Evolutionary conservation across 768 basidiomycete genomes (phyloP).

Genomic region (Mycena polygramma): DNA sequence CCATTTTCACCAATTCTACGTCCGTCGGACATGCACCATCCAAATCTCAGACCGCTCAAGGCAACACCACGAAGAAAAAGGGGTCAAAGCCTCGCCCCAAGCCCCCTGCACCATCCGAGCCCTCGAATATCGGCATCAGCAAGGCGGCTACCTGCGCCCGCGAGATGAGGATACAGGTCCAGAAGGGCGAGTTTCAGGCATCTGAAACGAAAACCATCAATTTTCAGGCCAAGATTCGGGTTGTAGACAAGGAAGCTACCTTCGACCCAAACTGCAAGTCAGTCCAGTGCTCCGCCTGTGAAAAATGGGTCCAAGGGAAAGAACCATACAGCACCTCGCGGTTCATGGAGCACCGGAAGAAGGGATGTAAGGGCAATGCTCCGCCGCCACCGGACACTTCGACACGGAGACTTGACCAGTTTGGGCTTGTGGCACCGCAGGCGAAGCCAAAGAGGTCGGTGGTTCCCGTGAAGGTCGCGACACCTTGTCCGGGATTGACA

Average conservation of each 20-base stretch:
- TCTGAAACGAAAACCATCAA: background rate
- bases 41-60: background rate
- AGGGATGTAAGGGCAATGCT: background rate
- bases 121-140: background rate
- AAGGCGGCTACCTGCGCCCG: background rate
- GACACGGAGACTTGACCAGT: background rate
- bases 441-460: background rate
- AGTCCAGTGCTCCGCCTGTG: conserved; percentile 35
- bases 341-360: conserved; percentile 28
- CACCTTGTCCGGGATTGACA: conserved; percentile 12
- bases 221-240: background rate
- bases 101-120: background rate
- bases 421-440: background rate
- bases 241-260: background rate
- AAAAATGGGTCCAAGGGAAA: conserved; percentile 23
- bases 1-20: background rate
- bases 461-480: background rate
- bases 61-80: background rate
- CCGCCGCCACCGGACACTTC: background rate
- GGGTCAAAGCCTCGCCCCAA: background rate
- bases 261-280: background rate
- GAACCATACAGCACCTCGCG: conserved; percentile 26
- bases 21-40: background rate
- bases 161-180: background rate
- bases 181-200: background rate